phyloP scores from a whole-genome alignment of 257 asterid genomes.

The Solanum dulcamara region DNA sequence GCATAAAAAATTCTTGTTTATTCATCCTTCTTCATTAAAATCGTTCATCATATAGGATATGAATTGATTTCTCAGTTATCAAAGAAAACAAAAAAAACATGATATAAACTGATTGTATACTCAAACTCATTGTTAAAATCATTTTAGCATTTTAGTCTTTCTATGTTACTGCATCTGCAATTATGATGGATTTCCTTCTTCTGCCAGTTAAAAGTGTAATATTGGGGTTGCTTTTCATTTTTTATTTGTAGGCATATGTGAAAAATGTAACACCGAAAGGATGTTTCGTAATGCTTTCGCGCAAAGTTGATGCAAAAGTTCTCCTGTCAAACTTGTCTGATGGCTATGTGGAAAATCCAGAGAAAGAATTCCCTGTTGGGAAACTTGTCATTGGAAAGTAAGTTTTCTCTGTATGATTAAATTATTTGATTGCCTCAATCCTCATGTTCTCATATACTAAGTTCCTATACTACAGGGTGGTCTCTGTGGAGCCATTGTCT shows the following conservation, averaged over 20 bases:
- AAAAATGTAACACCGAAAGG: constrained; percentile 71
- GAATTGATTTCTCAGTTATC: neutral
- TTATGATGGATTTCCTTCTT: neutral
- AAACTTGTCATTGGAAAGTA: constrained; percentile 78
- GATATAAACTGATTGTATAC: neutral
- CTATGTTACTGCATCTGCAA: neutral
- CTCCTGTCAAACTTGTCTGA: constrained; percentile 81
- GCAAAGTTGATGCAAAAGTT: constrained; percentile 77
- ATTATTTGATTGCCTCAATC: neutral
- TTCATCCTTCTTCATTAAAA: neutral
- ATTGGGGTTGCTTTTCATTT: neutral
- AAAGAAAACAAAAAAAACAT: neutral
- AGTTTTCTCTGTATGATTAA: constrained; percentile 10
- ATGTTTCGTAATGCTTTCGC: constrained; percentile 75
- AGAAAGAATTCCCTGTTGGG: constrained; percentile 68
- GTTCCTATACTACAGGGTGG: constrained; percentile 47
- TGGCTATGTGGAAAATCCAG: constrained; percentile 55
- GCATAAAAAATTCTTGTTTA: neutral
- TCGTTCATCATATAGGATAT: neutral
- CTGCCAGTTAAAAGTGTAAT: neutral
- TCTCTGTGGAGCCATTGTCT: constrained; percentile 73
- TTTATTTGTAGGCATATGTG: constrained; percentile 59
- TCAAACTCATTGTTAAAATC: neutral
- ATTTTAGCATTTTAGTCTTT: neutral
- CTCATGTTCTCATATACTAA: constrained; percentile 17